Conservation (phyloP, 305 asterid species). For the Solanum hybrid region DNA sequence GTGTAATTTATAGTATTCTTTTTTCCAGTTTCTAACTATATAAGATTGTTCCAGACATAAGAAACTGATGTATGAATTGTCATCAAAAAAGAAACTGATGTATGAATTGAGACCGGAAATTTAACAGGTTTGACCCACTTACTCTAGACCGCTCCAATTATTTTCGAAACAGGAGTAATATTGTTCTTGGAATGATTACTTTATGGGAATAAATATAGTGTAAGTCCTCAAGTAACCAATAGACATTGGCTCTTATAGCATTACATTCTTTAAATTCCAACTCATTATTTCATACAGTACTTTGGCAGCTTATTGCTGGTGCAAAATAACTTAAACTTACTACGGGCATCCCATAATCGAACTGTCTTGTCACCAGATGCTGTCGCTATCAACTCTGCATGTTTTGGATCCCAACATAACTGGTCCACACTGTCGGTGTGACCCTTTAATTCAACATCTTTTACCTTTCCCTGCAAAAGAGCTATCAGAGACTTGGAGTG, state of each 20-base stretch:
- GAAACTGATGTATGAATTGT: background rate
- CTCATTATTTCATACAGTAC: background rate
- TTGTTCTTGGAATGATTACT: background rate
- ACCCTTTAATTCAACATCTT: slow-evolving; percentile 90
- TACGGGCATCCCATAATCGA: slow-evolving; percentile 98
- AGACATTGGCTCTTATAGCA: background rate
- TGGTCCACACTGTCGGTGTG: slow-evolving; percentile 97
- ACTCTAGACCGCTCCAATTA: background rate
- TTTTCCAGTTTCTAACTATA: background rate
- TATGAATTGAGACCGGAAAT: background rate
- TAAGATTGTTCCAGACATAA: background rate
- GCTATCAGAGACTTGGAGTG: background rate
- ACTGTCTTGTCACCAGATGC: slow-evolving; percentile 98
- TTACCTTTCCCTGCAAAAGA: slow-evolving; percentile 60
- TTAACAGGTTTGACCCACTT: background rate
- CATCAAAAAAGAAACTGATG: no score
- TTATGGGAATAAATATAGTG: background rate
- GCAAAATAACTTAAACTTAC: slow-evolving; percentile 35
- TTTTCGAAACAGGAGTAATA: background rate
- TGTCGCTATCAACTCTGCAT: slow-evolving; percentile 89
- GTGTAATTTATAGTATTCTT: background rate
- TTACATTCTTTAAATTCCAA: background rate
- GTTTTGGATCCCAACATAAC: slow-evolving; percentile 98
- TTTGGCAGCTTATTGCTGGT: background rate
- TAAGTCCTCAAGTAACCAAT: background rate